Conservation (phyloP, 2,329 filamentous ascomycete species). For the Pleurostoma richardsiae region DNA sequence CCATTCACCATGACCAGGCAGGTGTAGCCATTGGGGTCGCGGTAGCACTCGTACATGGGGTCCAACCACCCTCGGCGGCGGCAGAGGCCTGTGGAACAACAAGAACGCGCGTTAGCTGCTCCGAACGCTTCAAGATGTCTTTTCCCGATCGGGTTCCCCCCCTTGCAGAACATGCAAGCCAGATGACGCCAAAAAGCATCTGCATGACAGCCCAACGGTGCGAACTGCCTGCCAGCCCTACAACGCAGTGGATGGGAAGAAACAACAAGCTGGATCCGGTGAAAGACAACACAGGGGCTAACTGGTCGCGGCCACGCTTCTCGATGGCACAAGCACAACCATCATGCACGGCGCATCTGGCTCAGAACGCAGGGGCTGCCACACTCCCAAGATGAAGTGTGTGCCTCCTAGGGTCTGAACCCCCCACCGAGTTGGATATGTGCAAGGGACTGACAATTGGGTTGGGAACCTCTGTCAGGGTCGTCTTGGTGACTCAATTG, state of each 20-base stretch:
- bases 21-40: constrained; percentile 69
- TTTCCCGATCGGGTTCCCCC: constrained; percentile 5
- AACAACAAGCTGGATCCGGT: not conserved
- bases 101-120: constrained; percentile 6
- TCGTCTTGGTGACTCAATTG: constrained; percentile 12
- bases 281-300: not conserved
- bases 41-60: constrained; percentile 81
- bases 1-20: constrained; percentile 95
- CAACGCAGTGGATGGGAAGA: constrained; percentile 2
- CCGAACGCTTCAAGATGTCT: constrained; percentile 2
- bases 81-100: constrained; percentile 67
- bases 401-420: constrained; percentile 4
- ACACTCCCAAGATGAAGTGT: constrained; percentile 7
- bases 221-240: constrained; percentile 19
- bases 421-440: not conserved
- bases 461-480: not conserved
- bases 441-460: constrained; percentile 4
- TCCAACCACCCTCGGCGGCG: constrained; percentile 91
- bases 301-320: not conserved
- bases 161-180: constrained; percentile 1
- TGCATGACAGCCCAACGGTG: constrained; percentile 28
- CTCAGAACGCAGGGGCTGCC: constrained; percentile 14
- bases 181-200: constrained; percentile 17
- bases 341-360: too few relatives aligned
- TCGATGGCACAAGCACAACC: too few relatives aligned